Percentiles rank a stretch among this genome's conserved stretches.
These are phyloP conservation scores for Metschnikowia matae DNA, from an alignment of 805 yeast species.

Conservation along the genomic window DNA sequence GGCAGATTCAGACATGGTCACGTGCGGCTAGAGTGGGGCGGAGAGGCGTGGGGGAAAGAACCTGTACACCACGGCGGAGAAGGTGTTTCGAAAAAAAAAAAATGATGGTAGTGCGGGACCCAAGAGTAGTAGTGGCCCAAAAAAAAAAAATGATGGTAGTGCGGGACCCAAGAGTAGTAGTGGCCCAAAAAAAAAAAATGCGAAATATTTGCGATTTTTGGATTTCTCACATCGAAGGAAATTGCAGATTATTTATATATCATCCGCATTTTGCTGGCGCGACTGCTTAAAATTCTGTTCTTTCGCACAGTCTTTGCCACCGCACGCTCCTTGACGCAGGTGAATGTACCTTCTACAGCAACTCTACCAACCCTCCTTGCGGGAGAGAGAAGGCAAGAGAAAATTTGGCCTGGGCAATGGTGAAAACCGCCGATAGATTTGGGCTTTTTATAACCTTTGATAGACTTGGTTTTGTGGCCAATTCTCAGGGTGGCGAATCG, in stretches of 20 bases:
- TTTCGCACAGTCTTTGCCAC: conserved; percentile 7
- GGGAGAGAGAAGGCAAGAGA: neutral
- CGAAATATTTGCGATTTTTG: conserved; percentile 15
- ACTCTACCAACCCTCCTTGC: neutral
- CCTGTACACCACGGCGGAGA: conserved; percentile 11
- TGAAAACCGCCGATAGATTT: too few relatives aligned
- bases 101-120: conserved; percentile 13
- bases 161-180: conserved; percentile 12
- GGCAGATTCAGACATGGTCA: conserved; percentile 26
- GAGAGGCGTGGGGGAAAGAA: too few relatives aligned
- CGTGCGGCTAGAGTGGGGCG: conserved; percentile 12
- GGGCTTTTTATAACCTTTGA: neutral
- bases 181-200: conserved; percentile 10
- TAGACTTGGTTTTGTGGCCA: neutral
- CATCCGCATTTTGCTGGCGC: conserved; percentile 19
- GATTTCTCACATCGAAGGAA: conserved; percentile 17
- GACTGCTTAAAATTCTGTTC: conserved; percentile 10
- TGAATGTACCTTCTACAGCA: conserved; percentile 3
- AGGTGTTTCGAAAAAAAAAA: neutral
- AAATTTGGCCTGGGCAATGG: too few relatives aligned
- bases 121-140: conserved; percentile 9
- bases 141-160: conserved; percentile 11
- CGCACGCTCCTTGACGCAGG: conserved; percentile 17
- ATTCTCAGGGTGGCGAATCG: neutral
- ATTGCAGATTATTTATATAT: conserved; percentile 21